A percentile compares a stretch with the other conserved stretches of the same genome.
Evolutionary conservation across 345 rosid genomes (phyloP).

Genomic region (Aethionema arabicum): DNA sequence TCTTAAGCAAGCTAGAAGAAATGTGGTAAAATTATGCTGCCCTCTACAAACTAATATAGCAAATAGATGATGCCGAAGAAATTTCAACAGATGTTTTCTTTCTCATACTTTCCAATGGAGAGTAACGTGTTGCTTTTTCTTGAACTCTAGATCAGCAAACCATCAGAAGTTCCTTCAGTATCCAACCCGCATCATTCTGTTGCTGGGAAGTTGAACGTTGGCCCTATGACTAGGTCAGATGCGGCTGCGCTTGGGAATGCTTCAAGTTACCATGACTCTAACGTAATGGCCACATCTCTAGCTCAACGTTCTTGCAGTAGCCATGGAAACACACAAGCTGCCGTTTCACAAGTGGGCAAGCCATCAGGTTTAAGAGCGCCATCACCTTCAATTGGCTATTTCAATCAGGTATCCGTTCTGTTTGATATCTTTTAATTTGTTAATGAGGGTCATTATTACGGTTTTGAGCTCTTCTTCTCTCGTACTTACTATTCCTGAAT

Average conservation of each 20-base stretch:
- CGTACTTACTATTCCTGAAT: conserved; percentile 14
- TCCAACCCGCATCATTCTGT: conserved; percentile 34
- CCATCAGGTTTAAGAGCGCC: conserved; percentile 91
- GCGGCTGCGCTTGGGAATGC: conserved; percentile 36
- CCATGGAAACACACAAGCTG: conserved; percentile 32
- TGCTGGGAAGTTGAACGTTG: conserved; percentile 36
- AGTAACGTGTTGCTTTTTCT: conserved; percentile 28
- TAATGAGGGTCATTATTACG: conserved; percentile 16
- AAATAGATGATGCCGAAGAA: conserved; percentile 15
- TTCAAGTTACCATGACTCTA: conserved; percentile 32
- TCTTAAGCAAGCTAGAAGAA: conserved; percentile 50
- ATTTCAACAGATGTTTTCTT: conserved; percentile 16
- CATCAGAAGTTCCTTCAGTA: conserved; percentile 36
- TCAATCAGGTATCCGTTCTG: conserved; percentile 54
- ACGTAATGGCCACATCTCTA: conserved; percentile 34
- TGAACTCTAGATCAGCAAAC: conserved; percentile 46
- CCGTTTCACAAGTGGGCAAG: conserved; percentile 46
- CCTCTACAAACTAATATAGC: conserved; percentile 19
- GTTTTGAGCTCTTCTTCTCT: conserved; percentile 19
- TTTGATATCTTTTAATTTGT: not conserved
- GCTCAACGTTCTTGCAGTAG: conserved; percentile 35
- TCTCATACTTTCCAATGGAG: conserved; percentile 10
- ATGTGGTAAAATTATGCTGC: conserved; percentile 50
- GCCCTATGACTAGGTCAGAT: conserved; percentile 38
- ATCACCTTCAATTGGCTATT: conserved; percentile 84